These are phyloP conservation scores for Fusarium denticulatum DNA, from an alignment of 2,329 filamentous ascomycete genomes.

Conservation along the genomic window DNA sequence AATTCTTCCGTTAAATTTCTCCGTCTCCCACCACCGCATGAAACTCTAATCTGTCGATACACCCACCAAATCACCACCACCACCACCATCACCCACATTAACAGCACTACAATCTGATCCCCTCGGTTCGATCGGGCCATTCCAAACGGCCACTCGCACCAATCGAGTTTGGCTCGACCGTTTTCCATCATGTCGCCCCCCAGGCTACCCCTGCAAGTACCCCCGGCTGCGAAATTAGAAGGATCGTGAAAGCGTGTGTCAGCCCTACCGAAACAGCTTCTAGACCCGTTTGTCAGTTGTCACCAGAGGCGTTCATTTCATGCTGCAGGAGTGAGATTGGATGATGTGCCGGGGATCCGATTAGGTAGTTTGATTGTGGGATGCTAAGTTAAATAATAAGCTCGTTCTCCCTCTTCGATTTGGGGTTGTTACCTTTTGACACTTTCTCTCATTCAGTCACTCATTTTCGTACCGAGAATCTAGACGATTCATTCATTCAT, in stretches of 20 bases:
- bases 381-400: constrained; percentile 6
- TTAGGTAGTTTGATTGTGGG: background rate
- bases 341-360: constrained; percentile 10
- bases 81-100: background rate
- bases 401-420: background rate
- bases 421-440: background rate
- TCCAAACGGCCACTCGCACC: constrained; percentile 7
- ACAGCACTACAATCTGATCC: background rate
- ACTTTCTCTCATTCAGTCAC: constrained; percentile 25
- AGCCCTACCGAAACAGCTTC: constrained; percentile 43
- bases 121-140: constrained; percentile 31
- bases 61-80: background rate
- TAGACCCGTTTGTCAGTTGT: constrained; percentile 5
- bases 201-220: constrained; percentile 2
- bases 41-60: background rate
- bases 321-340: constrained; percentile 29
- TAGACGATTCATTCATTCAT: constrained; percentile 1
- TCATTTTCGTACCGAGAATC: background rate
- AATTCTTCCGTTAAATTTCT: background rate
- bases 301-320: background rate
- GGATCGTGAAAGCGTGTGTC: constrained; percentile 34
- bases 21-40: background rate
- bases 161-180: constrained; percentile 16
- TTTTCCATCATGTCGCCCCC: constrained; percentile 20
- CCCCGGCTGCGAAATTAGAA: constrained; percentile 40